Base-by-base conservation (phyloP, 768 basidiomycete species). In the Pisolithus tinctorius region DNA sequence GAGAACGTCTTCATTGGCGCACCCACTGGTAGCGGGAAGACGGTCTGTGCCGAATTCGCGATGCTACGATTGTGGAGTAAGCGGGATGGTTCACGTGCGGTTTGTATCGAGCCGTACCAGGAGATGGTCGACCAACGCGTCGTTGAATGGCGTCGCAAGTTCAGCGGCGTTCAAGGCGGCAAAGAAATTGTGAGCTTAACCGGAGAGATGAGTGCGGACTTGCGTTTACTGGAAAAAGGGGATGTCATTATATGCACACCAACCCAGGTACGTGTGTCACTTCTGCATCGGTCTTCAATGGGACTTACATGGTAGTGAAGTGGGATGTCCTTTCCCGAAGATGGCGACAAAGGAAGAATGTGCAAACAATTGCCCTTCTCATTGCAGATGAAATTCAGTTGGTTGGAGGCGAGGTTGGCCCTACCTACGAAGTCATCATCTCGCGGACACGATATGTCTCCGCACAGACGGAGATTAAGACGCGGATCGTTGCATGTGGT, bases 1-100 rank as follows among this genome's bases (percentile, higher is more conserved):
- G 96, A 98, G 62, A 98, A 95, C 60, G 86, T 95, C 39, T 94
- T 98, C 63, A 84, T 99, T 51, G 94, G 93, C 17, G 96, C 95
- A 0, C 95, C 96, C 0, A 93, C 96, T 0, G 95, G 96, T 23
- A 92, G 88, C 47, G 95, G 96, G 11, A 98, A 99, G 77, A 98
- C 95, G 0, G 87, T 98, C 39, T 95, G 93, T 58, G 96, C 94
- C 0, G 96, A 99, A 66, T 95, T 97, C 54, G 96, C 96, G 0
- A 73, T 99, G 13, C 72, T 99, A 45, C 81, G 93, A n/a, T 68
- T 99, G 0, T 99, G 96, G 96, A 89, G 90, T 45, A 91, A 91
- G 67, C 72, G 75, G 5, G 86, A 93, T 54, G 77, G 84, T 42
- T 79, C 80, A 17, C 76, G 93, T 16, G 94, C 94, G 0, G 92